Evolutionary conservation across 768 basidiomycete species (phyloP), one percentile per base, ranked within the genome.

Genomic region (Pholiota molesta): DNA sequence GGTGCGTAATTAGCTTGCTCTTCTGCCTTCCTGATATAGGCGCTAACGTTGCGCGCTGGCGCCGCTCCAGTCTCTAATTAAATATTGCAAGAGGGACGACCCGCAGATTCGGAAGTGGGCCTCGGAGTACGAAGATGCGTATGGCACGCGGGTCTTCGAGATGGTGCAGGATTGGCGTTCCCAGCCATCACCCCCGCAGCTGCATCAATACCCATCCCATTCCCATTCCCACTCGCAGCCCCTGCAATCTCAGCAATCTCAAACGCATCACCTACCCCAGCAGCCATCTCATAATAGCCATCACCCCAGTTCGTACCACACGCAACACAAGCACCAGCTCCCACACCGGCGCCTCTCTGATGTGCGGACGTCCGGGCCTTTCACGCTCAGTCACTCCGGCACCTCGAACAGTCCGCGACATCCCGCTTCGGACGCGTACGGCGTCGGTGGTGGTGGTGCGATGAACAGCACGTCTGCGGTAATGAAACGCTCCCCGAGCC

Each of bases 101-200:
- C 75, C 79, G 26, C 78, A 78, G 59, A 69, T 91, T 62, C 78
- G 81, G n/a, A 75, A 73, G 39, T 89, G 86, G 89, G 83, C 80
- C 55, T 74, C 77, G 39, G 84, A 88, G 45, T 89, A 89, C 58
- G 86, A 88, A 69, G 87, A 86, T 61, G 71, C 83, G 19, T 89
- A 85, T 83, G 90, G 90, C 21, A 83, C 86, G 58, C 80, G 80
- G 60, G 80, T 87, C 28, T 75, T 77, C 28, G 86, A 87, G 59
- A 75, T 78, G 59, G 79, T 74, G 39, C 76, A 75, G 55, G 76
- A 79, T 57, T 77, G 76, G 73, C 74, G 73, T 21, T 68, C 74
- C 47, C 75, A 73, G 51, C 72, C 77, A 39, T 78, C 79, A 16
- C 78, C 78, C 23, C 70, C 73, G 54, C 68, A 72, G 35, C 72